Base-by-base conservation (phyloP, 2,329 filamentous ascomycete species). In the Microsporum ferrugineum region DNA sequence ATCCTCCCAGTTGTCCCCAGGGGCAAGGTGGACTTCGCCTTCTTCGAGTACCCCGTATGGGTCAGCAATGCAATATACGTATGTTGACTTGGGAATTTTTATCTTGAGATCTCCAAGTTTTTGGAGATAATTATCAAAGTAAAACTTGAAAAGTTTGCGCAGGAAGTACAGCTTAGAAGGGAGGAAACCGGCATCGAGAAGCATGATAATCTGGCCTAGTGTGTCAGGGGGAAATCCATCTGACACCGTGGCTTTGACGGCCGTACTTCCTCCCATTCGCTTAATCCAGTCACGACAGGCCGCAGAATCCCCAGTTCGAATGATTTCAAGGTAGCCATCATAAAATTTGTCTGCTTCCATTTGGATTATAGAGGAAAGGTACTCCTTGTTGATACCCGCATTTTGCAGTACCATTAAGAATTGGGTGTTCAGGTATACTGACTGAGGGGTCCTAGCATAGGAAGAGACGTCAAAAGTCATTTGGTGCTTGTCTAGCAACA, bases 401-500 rank as follows among this genome's bases (percentile, higher is more conserved):
- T 85, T 76, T 0, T 78, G 70, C 8, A 86, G 66, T 29, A 86
- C 81, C 0, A 77, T 77, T 5, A 86, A 71, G 51, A 85, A 79
- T 6, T 81, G 79, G 1, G 78, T 72, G 63, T 84, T 81, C 0
- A 86, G 69, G 5, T 76, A 71, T 1, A 77, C 77, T 0, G 76
- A 65, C n/a, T 70, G 71, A 5, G 79, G 71, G 0, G 69, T 68
- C 5, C 73, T 74, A 2, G 79, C 80, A 65, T 73, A 79, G 29
- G 77, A 78, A 7, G 80, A 72, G 3, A 85, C 74, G 58, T 84
- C 82, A 63, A 85, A 84, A 0, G 79, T 82, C n/a, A 82, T 70
- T 57, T 82, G 76, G 57, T 72, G 77, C 0, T 70, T 68, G 33
- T 75, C 71, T 5, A 75, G 68, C 8, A 68, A 67, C 0, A 65